Conservation (phyloP, 495 filamentous ascomycete genomes). For the Friedmanniomyces simplex region DNA sequence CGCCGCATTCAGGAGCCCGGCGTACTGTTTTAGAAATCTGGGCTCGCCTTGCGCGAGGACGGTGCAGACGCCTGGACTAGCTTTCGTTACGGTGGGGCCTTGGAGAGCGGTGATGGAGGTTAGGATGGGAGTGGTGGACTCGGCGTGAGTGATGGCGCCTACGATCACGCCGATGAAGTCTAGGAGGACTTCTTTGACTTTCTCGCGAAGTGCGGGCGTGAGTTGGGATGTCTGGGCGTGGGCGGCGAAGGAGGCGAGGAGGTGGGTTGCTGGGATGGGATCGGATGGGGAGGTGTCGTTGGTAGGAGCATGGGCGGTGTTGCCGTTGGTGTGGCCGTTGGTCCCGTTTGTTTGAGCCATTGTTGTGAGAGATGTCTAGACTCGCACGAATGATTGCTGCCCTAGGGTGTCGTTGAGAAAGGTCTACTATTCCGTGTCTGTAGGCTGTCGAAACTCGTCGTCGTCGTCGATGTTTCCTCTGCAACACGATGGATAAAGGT, state of each 20-base stretch:
- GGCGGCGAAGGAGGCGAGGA: slow-evolving; percentile 19
- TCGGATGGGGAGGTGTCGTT: no score
- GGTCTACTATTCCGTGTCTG: no score
- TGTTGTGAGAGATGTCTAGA: no score
- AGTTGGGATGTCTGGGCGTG: slow-evolving; percentile 5
- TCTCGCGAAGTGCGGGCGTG: slow-evolving; percentile 6
- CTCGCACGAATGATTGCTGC: no score
- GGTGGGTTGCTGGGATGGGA: slow-evolving; percentile 13
- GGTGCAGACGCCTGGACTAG: slow-evolving; percentile 10
- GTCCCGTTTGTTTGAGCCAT: background rate
- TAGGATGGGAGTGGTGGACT: slow-evolving; percentile 20
- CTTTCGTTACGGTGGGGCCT: slow-evolving; percentile 8
- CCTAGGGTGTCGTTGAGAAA: no score
- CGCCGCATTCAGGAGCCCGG: slow-evolving; percentile 21
- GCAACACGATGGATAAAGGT: no score
- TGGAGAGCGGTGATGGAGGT: slow-evolving; percentile 17
- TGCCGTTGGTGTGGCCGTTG: background rate
- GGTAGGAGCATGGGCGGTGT: no score
- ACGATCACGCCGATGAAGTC: slow-evolving; percentile 21
- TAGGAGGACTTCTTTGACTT: slow-evolving; percentile 22
- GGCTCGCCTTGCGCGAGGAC: slow-evolving; percentile 18
- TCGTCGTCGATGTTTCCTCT: no score
- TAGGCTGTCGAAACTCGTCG: no score
- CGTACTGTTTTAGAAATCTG: slow-evolving; percentile 20
- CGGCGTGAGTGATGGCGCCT: slow-evolving; percentile 16